Evolutionary conservation across 371 early-diverging fungal species (phyloP).

Genomic region (Entomophthora muscae): DNA sequence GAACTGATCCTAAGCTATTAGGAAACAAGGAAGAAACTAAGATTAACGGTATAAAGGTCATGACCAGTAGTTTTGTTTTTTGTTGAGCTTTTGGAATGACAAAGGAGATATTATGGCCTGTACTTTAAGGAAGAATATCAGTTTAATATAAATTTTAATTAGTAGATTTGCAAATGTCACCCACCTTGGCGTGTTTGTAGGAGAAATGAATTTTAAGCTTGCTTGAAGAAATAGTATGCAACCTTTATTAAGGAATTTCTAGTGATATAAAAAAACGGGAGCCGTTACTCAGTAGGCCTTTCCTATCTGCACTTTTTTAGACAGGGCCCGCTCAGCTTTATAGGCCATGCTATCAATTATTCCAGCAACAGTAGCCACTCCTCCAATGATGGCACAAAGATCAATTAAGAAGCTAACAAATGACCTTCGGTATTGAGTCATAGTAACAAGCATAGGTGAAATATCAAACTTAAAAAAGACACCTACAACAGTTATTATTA

Average conservation of each 20-base stretch:
- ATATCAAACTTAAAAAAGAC: slow-evolving; percentile 92
- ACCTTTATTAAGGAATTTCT: not conserved
- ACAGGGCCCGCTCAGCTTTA: slow-evolving; percentile 60
- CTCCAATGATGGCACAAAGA: slow-evolving; percentile 86
- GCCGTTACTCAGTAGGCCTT: slow-evolving; percentile 25
- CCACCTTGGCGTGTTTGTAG: no score
- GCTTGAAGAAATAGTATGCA: not conserved
- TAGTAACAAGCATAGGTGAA: slow-evolving; percentile 87
- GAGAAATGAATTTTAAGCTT: not conserved
- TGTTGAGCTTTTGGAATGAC: no score
- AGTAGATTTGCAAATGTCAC: not conserved
- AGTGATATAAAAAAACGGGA: not conserved
- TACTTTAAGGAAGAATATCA: not conserved
- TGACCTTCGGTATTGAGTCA: slow-evolving; percentile 62
- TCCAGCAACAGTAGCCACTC: slow-evolving; percentile 87
- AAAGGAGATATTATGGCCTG: no score
- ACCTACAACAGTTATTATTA: slow-evolving; percentile 24
- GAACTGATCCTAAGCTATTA: no score
- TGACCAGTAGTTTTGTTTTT: no score
- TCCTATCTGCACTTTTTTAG: slow-evolving; percentile 72
- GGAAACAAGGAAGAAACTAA: no score
- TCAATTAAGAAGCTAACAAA: slow-evolving; percentile 75
- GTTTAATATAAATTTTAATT: not conserved
- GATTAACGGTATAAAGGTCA: no score
- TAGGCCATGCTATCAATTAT: slow-evolving; percentile 80